A percentile compares a stretch with the other conserved stretches of the same genome.
These are phyloP conservation scores for Aeminium ludgeri DNA, from an alignment of 495 filamentous ascomycete genomes.

Conservation along the genomic window DNA sequence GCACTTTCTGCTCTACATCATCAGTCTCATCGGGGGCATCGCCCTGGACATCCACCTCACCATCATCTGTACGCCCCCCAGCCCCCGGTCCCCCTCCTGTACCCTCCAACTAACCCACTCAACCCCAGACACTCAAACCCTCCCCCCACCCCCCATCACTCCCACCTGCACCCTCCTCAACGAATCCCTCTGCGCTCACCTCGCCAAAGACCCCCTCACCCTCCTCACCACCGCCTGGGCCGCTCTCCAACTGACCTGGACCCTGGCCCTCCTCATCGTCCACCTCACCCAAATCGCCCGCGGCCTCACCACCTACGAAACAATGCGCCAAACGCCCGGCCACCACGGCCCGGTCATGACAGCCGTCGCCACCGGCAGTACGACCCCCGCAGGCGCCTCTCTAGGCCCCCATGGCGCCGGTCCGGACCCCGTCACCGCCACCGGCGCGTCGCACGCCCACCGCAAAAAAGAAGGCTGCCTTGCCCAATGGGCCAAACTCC, in stretches of 20 bases:
- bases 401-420: constrained; percentile 32
- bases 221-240: constrained; percentile 63
- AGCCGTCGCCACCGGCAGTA: constrained; percentile 58
- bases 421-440: constrained; percentile 15
- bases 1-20: constrained; percentile 82
- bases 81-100: neutral
- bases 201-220: constrained; percentile 71
- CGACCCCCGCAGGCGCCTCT: constrained; percentile 50
- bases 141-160: constrained; percentile 25
- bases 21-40: constrained; percentile 60
- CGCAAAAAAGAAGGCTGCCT: constrained; percentile 39
- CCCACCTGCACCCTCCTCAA: constrained; percentile 64
- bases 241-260: constrained; percentile 72
- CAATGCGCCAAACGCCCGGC: constrained; percentile 44
- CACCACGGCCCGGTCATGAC: constrained; percentile 49
- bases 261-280: constrained; percentile 84
- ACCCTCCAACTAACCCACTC: constrained; percentile 4
- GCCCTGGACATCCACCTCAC: constrained; percentile 33
- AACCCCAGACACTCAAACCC: constrained; percentile 27
- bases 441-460: constrained; percentile 24
- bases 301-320: constrained; percentile 89
- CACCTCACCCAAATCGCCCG: constrained; percentile 81
- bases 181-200: constrained; percentile 48
- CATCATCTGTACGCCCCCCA: constrained; percentile 32
- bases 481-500: constrained; percentile 60